phyloP scores from a whole-genome alignment of 768 basidiomycete species.

The Mrakia hoshinonis region DNA sequence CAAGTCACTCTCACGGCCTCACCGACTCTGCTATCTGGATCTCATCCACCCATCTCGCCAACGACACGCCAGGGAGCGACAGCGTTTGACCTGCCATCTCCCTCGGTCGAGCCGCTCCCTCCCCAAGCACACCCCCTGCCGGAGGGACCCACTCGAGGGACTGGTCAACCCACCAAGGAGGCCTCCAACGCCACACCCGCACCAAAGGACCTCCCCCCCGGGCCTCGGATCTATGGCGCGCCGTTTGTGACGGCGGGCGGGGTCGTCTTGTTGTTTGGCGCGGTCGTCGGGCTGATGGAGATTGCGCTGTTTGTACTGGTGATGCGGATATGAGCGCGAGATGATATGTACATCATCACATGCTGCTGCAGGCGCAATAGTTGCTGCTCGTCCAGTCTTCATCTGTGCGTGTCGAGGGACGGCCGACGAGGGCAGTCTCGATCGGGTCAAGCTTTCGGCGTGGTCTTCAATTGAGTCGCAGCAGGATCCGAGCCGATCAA shows the following conservation, averaged over 20 bases:
- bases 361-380: background rate
- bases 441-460: too few relatives aligned
- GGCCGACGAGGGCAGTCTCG: too few relatives aligned
- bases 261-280: constrained; percentile 52
- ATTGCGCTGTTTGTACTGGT: constrained; percentile 59
- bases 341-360: background rate
- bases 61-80: too few relatives aligned
- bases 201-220: constrained; percentile 43
- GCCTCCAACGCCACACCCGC: constrained; percentile 48
- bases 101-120: too few relatives aligned
- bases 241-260: constrained; percentile 76
- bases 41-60: too few relatives aligned
- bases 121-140: too few relatives aligned
- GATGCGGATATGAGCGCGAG: constrained; percentile 45
- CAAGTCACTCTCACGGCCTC: too few relatives aligned
- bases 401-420: background rate
- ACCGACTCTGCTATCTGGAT: too few relatives aligned
- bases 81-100: too few relatives aligned
- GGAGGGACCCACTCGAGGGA: background rate
- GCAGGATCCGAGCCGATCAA: too few relatives aligned
- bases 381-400: background rate
- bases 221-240: constrained; percentile 54
- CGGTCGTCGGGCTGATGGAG: constrained; percentile 57
- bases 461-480: too few relatives aligned
- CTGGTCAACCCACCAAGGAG: background rate